Conservation (phyloP, 2,329 filamentous ascomycete genomes). For the Talaromyces funiculosus region DNA sequence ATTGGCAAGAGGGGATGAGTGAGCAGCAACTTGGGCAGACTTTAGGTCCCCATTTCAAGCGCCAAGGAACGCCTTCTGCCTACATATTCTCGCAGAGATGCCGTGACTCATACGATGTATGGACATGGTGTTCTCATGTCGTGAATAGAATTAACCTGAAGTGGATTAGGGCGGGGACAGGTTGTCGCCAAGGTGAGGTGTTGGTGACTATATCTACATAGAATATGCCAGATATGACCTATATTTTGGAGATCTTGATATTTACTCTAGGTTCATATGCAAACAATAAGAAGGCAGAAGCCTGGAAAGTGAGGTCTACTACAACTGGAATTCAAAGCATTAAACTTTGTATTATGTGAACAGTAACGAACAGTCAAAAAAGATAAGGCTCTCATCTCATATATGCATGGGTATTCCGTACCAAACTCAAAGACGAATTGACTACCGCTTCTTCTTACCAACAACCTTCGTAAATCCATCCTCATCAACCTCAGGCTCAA, state of each 20-base stretch:
- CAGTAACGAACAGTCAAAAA: too few species aligned
- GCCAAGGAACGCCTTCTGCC: background rate
- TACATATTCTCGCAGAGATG: background rate
- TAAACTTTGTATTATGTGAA: background rate
- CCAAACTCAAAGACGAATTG: background rate
- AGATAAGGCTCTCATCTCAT: background rate
- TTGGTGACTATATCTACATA: background rate
- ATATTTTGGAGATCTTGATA: background rate
- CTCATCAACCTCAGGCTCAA: conserved; percentile 67
- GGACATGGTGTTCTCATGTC: background rate
- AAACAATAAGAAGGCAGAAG: background rate
- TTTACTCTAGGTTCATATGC: background rate
- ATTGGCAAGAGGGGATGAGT: too few species aligned
- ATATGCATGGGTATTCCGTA: background rate
- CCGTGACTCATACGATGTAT: background rate
- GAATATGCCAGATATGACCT: background rate
- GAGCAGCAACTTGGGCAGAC: background rate
- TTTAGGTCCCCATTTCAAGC: background rate
- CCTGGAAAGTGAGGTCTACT: background rate
- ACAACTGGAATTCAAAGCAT: too few species aligned
- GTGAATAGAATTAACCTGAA: background rate
- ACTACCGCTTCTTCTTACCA: conserved; percentile 57
- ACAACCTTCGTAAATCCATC: conserved; percentile 75
- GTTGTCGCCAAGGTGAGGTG: background rate
- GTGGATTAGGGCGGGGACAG: background rate